phyloP scores from a whole-genome alignment of 192 early-diverging fungal species.

The Linnemannia hyalina region DNA sequence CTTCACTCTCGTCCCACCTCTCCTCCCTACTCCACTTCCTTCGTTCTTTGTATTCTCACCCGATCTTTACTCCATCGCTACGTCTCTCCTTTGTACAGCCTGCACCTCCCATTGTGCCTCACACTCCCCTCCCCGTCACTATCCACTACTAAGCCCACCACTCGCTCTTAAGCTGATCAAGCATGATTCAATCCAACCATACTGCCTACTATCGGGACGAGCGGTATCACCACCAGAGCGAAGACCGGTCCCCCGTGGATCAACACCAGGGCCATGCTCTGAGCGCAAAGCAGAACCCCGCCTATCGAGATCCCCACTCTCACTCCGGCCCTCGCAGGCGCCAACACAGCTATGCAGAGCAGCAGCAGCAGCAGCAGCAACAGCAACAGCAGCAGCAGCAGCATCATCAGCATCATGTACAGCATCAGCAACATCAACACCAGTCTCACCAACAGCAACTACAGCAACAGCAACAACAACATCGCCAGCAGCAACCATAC shows the following conservation, averaged over 20 bases:
- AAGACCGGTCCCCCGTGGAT: background rate
- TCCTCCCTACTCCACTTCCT: background rate
- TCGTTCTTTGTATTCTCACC: background rate
- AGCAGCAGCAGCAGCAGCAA: slow-evolving; percentile 5
- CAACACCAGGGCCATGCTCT: background rate
- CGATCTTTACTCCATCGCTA: background rate
- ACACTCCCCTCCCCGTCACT: background rate
- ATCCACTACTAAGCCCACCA: background rate
- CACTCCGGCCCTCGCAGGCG: slow-evolving; percentile 17
- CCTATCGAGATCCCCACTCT: background rate
- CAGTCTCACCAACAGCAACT: background rate
- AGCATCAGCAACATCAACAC: background rate
- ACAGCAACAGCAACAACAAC: slow-evolving; percentile 8
- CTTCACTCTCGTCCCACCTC: background rate
- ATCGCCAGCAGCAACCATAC: slow-evolving; percentile 9
- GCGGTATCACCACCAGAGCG: background rate
- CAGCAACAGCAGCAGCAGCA: background rate
- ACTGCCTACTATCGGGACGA: background rate
- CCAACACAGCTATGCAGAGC: background rate
- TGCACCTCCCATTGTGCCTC: background rate
- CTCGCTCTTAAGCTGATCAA: background rate
- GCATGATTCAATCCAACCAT: background rate
- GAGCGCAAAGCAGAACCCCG: background rate
- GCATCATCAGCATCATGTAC: background rate
- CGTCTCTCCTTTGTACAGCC: background rate